A percentile compares a stretch with the other conserved stretches of the same genome.
Conservation (phyloP, 2,329 filamentous ascomycete genomes). For the Ophiosphaerella narmari region DNA sequence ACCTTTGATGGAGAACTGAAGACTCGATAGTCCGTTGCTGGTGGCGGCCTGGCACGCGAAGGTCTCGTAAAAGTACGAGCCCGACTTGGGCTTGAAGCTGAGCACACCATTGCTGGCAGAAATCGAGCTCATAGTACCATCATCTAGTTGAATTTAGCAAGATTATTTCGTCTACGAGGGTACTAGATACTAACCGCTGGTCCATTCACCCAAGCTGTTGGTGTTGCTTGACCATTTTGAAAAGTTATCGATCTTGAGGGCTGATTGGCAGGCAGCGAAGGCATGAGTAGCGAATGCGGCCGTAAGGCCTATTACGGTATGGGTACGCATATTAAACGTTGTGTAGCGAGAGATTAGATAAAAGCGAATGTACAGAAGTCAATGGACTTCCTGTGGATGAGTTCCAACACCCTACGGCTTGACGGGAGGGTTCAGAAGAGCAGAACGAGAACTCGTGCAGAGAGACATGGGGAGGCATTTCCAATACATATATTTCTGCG, state of each 20-base stretch:
- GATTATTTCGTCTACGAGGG: too few relatives aligned
- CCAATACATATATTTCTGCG: slow-evolving; percentile 29
- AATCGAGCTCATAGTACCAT: slow-evolving; percentile 54
- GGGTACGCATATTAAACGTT: slow-evolving; percentile 34
- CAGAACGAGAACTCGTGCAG: slow-evolving; percentile 29
- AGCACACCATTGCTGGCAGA: slow-evolving; percentile 51
- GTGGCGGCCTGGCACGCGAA: slow-evolving; percentile 55
- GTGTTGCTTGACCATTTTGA: slow-evolving; percentile 43
- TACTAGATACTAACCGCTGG: slow-evolving; percentile 33
- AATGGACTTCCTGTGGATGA: slow-evolving; percentile 32
- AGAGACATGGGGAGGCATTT: slow-evolving; percentile 9
- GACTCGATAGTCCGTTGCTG: slow-evolving; percentile 53
- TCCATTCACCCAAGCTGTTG: slow-evolving; percentile 43
- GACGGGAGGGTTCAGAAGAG: slow-evolving; percentile 16
- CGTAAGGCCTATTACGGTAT: slow-evolving; percentile 38
- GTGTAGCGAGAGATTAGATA: slow-evolving; percentile 31
- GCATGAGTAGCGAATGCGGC: slow-evolving; percentile 35
- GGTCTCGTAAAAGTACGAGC: slow-evolving; percentile 61
- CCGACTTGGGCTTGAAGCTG: slow-evolving; percentile 55
- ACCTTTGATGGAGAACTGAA: slow-evolving; percentile 56
- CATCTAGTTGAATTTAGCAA: slow-evolving; percentile 48
- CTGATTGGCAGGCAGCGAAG: slow-evolving; percentile 41
- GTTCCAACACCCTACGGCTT: slow-evolving; percentile 20
- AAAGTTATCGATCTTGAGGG: slow-evolving; percentile 47
- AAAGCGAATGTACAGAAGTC: slow-evolving; percentile 48